A percentile compares a stretch with the other conserved stretches of the same genome.
Conservation (phyloP, 345 rosid genomes). For the Eucalyptus curtisii region DNA sequence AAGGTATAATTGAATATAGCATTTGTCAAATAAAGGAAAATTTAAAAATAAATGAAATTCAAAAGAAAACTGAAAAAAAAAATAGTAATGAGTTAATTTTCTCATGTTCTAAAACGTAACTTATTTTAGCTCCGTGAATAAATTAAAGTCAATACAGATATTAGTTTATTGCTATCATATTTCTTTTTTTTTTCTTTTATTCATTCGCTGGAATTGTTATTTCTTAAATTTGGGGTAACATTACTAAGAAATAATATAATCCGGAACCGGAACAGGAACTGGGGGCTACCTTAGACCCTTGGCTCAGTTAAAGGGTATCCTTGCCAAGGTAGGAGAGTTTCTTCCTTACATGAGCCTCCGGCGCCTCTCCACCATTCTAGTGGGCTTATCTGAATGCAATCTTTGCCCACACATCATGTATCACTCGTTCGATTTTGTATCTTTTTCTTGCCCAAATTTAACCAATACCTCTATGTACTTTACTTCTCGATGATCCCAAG, state of each 20-base stretch:
- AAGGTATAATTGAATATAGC: neutral
- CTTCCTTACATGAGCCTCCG: too few species aligned
- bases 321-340: too few species aligned
- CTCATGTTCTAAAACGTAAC: neutral
- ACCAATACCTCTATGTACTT: too few species aligned
- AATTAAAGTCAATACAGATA: neutral
- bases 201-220: neutral
- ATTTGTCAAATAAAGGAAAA: neutral
- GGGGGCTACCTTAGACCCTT: too few species aligned
- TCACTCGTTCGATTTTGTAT: too few species aligned
- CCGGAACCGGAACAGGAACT: fast-evolving
- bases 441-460: too few species aligned
- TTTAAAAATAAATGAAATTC: neutral
- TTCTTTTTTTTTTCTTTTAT: neutral
- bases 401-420: too few species aligned
- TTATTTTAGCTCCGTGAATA: neutral
- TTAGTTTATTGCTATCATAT: neutral
- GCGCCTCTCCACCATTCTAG: too few species aligned
- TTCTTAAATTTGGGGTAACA: neutral
- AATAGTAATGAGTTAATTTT: neutral
- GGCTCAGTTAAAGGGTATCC: too few species aligned
- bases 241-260: too few species aligned
- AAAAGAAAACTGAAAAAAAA: neutral
- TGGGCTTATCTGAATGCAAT: too few species aligned
- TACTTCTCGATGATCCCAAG: too few species aligned